Evolutionary conservation across 2,329 filamentous ascomycete genomes (phyloP), one percentile per base, ranked within the genome.

Genomic region (Botrytis squamosa): DNA sequence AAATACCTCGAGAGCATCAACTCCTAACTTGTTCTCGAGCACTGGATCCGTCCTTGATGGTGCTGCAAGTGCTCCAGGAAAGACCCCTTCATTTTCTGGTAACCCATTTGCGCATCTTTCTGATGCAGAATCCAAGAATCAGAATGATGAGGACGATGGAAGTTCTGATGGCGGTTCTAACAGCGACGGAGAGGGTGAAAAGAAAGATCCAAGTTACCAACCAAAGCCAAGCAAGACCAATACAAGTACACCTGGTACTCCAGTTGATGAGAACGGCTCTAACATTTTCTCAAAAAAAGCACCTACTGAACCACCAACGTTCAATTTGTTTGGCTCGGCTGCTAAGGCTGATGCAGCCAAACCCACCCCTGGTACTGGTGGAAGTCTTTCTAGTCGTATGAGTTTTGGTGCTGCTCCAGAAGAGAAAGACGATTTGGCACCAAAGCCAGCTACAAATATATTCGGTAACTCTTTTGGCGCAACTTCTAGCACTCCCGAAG

Each of bases 101-200:
- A 90, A 90, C 78, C 89, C 90, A 68, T 91, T 91, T 78, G 86
- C 85, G 38, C 87, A 90, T 76, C 84, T 90, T 12, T 90, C 88
- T 1, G 87, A 88, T 77, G 84, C 83, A 25, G 71, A 74, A 36
- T 73, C 72, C 5, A 86, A 86, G 69, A 82, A 80, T 10, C 85
- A 87, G 75, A 84, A 83, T 75, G 84, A 67, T 1, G 72, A 85
- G 73, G 81, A 83, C 29, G 85, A 84, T 33, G 83, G 84, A 25
- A 82, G 83, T 70, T 79, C 81, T 6, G 84, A 84, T 72, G 82
- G 81, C 40, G 83, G 80, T 33, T 82, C 84, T 75, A 85, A 84
- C 73, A 83, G 82, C 75, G 85, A 84, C 73, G 83, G 82, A 16
- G 85, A 83, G 72, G 82, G 81, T 71, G 76, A 79, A 73, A 80